Evolutionary conservation across 2,329 filamentous ascomycete species (phyloP), one percentile per base, ranked within the genome.

Genomic region (Neopestalotiopsis clavispora): DNA sequence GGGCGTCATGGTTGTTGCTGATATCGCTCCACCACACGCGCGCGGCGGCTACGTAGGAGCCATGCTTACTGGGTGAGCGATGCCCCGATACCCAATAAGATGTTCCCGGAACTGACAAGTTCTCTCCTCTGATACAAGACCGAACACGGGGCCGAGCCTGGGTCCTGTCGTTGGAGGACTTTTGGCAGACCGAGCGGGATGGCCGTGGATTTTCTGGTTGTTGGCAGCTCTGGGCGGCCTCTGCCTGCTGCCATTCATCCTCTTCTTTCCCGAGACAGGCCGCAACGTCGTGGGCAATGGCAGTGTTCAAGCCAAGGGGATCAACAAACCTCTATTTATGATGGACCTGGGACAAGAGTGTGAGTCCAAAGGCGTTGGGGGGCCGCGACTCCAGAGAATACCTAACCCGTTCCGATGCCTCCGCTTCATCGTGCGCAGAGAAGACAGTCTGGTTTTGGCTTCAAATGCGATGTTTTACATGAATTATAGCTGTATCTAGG

Each of bases 11-110:
- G 42, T 49, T 4, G 42, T 94, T 14, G 89, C 90, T 1, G 92
- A 94, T 73, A 83, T 94, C 4, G 85, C 89, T 0, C 88, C 90
- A 0, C 87, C 86, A 38, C 84, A 86, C 0, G 91, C 94, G 76
- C 83, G 92, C 72, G 92, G 92, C 3, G 86, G 84, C 63, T 94
- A 92, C 74, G 59, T 62, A 5, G 59, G 59, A 23, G 85, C 66
- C 13, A 32, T 67, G 32, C 40, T 67, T 10, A 20, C 62, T 13
- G 61, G 28, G 66, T 67, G 32, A 17, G 66, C 56, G 14, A 14
- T n/a, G 12, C 12, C 42, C 34, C 2, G 10, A 13, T 30, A 7
- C 4, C 4, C 4, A 13, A 40, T 30, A 3, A n/a, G 2, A 30
- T 9, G 32, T 32, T 34, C 32, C 14, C 30, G 23, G 23, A 23